Base-by-base conservation (phyloP, 805 yeast species). In the Debaryomyces prosopidis region DNA sequence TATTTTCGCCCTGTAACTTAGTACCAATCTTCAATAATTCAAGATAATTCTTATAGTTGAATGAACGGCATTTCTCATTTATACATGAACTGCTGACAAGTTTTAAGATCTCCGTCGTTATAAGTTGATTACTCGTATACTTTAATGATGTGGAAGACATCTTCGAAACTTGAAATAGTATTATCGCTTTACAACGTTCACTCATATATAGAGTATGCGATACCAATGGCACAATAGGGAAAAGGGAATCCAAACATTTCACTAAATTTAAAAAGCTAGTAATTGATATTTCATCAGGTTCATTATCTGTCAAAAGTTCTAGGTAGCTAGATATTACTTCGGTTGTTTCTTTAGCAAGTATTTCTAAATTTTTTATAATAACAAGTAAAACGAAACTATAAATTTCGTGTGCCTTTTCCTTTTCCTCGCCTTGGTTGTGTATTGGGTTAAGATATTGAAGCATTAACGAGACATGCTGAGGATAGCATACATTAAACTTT, bases 31-130 rank as follows among this genome's bases (percentile, higher is more conserved):
- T 60, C 17, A 82, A 56, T 0, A 77, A 53, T 4, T 62, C 55
- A 31, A 72, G 47, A 58, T 77, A 83, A 38, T 71, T 66, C 16
- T 71, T 66, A 1, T 79, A 65, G 35, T 80, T 76, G 34, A 66
- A 64, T n/a, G 58, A 62, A 45, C 87, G 71, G 27, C 81, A 69
- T 1, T 63, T 56, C 33, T 81, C 83, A 43, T 75, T 76, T 18
- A 80, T 68, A 51, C 85, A 79, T 0, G 82, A 65, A 20, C 60
- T 52, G 28, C 61, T 54, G 2, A 68, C 54, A 10, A 63, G 43
- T 12, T 51, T 50, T 18, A 62, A 46, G 4, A 59, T 50, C 23
- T 51, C 52, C 5, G 37, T 39, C 11, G 45, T 36, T 4, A 50
- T 30, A 26, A 39, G 33, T 26, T 17, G 32, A 23, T 28, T 48